These are phyloP conservation scores for Emericellopsis cladophorae DNA, from an alignment of 2,329 filamentous ascomycete genomes.

Conservation along the genomic window DNA sequence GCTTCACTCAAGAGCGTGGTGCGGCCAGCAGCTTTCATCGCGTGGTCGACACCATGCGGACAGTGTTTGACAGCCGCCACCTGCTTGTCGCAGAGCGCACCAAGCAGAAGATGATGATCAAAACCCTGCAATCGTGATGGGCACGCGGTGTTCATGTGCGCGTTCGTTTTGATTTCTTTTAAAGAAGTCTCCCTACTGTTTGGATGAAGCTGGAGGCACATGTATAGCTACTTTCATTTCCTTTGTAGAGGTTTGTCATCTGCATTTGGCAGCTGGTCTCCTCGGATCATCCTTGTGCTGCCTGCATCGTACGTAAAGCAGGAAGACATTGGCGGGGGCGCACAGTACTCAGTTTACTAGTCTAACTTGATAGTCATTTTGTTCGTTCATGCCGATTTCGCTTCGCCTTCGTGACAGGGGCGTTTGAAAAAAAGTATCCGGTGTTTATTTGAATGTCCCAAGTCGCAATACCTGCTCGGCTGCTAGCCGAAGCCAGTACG, in stretches of 20 bases:
- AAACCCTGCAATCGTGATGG: slow-evolving; percentile 43
- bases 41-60: slow-evolving; percentile 65
- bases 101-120: slow-evolving; percentile 62
- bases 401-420: no score
- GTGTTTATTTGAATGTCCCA: no score
- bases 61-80: slow-evolving; percentile 50
- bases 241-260: background rate
- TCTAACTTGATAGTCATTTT: no score
- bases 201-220: background rate
- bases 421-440: no score
- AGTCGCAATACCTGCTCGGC: no score
- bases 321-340: no score
- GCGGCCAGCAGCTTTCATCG: slow-evolving; percentile 80
- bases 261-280: background rate
- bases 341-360: no score
- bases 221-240: background rate
- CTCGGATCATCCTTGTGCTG: no score
- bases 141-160: background rate
- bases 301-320: no score
- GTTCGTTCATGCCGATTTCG: no score
- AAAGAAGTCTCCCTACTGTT: background rate
- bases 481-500: background rate
- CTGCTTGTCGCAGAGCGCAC: slow-evolving; percentile 56
- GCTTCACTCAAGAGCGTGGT: slow-evolving; percentile 83
- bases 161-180: no score